Percentiles rank a stretch among this genome's conserved stretches.
Evolutionary conservation across 768 basidiomycete genomes (phyloP).

Genomic region (Tricholoma saponaceum): DNA sequence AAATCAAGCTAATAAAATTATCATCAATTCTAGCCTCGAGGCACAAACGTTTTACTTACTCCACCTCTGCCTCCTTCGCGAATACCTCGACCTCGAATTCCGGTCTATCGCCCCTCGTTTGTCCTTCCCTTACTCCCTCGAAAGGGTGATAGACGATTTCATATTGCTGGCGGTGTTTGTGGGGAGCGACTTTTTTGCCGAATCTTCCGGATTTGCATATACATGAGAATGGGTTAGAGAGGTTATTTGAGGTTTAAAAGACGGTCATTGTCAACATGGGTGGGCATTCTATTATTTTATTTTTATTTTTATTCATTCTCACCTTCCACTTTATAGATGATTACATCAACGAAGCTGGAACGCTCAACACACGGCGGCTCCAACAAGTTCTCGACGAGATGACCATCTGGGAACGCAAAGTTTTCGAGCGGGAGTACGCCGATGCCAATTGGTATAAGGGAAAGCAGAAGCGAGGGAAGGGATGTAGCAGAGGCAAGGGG

Average conservation of each 20-base stretch:
- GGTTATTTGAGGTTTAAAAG: constrained; percentile 94
- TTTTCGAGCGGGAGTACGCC: constrained; percentile 88
- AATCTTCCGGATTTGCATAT: constrained; percentile 97
- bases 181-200: constrained; percentile 96
- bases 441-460: constrained; percentile 94
- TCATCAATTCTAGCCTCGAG: constrained; percentile 44
- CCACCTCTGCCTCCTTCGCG: constrained; percentile 91
- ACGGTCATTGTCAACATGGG: constrained; percentile 76
- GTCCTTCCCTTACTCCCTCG: constrained; percentile 83
- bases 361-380: constrained; percentile 73
- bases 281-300: constrained; percentile 21
- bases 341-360: constrained; percentile 88
- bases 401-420: constrained; percentile 80
- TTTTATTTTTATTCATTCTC: not conserved
- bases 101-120: constrained; percentile 60
- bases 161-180: constrained; percentile 95
- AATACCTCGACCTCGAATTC: constrained; percentile 97
- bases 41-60: constrained; percentile 91
- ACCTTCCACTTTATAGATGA: constrained; percentile 50
- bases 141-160: constrained; percentile 97
- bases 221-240: constrained; percentile 93
- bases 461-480: constrained; percentile 70
- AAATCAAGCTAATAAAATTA: not conserved
- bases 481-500: constrained; percentile 55
- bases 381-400: constrained; percentile 90